These are phyloP conservation scores for Nannizziopsis arthrosporioides DNA, from an alignment of 2,329 filamentous ascomycete genomes.

Conservation along the genomic window DNA sequence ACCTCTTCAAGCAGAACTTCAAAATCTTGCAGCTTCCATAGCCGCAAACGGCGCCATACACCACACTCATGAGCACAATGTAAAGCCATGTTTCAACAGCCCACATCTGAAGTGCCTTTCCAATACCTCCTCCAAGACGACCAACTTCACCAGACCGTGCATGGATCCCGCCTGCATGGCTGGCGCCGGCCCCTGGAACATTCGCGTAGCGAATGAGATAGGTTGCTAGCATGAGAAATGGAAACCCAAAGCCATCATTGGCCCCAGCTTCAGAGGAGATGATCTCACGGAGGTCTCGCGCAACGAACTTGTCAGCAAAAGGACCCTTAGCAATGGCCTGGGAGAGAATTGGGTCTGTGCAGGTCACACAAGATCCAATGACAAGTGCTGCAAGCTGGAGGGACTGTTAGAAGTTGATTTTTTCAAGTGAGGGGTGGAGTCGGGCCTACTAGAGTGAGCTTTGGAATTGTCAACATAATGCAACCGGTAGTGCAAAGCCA, in stretches of 20 bases:
- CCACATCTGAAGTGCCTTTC: constrained; percentile 46
- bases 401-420: neutral
- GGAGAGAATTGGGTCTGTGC: constrained; percentile 51
- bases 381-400: constrained; percentile 41
- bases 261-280: constrained; percentile 52
- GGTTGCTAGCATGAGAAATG: constrained; percentile 48
- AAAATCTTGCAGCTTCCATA: constrained; percentile 39
- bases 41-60: constrained; percentile 44
- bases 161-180: constrained; percentile 14
- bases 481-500: constrained; percentile 50
- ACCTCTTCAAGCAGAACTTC: constrained; percentile 29
- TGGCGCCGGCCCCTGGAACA: constrained; percentile 18
- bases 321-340: constrained; percentile 52
- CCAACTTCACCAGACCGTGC: constrained; percentile 33
- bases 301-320: constrained; percentile 51
- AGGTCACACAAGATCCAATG: constrained; percentile 50
- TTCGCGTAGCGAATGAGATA: constrained; percentile 47
- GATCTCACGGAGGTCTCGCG: constrained; percentile 46
- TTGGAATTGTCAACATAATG: constrained; percentile 45
- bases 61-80: constrained; percentile 43
- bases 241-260: constrained; percentile 53
- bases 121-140: constrained; percentile 42
- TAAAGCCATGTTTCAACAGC: constrained; percentile 50
- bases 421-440: neutral
- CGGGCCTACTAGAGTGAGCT: constrained; percentile 36